Conservation (phyloP, 441 rosid species). For the Pelargonium myrrhifolium region DNA sequence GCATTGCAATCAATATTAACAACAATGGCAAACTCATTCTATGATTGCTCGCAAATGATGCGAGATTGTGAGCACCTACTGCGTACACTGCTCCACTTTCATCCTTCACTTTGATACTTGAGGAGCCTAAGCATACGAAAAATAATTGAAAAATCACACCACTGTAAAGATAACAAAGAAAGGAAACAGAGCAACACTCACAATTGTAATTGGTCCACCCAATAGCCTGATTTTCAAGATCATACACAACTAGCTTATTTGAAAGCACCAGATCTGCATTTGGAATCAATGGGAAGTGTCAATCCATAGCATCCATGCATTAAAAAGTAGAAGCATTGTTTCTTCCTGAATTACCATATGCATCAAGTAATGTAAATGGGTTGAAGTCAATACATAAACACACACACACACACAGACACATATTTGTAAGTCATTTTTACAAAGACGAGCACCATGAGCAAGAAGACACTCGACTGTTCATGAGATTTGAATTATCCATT, state of each 20-base stretch:
- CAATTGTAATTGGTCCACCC: slow-evolving; percentile 94
- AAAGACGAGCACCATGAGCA: too few relatives aligned
- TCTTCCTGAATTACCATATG: too few relatives aligned
- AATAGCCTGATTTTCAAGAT: slow-evolving; percentile 61
- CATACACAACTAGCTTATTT: slow-evolving; percentile 65
- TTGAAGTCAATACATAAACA: too few relatives aligned
- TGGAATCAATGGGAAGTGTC: neutral
- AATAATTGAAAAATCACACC: neutral
- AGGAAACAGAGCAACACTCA: slow-evolving; percentile 33
- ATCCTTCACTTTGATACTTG: slow-evolving; percentile 62
- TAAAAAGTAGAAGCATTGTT: too few relatives aligned
- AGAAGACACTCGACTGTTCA: neutral
- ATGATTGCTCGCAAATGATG: slow-evolving; percentile 30
- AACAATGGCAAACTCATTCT: slow-evolving; percentile 25
- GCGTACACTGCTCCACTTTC: slow-evolving; percentile 44
- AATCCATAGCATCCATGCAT: neutral
- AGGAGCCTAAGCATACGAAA: slow-evolving; percentile 46
- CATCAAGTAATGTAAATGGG: too few relatives aligned
- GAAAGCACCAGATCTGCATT: slow-evolving; percentile 73
- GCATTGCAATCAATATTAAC: slow-evolving; percentile 28
- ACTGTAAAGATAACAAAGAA: neutral
- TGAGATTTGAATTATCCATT: neutral
- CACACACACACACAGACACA: too few relatives aligned
- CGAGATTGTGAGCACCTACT: slow-evolving; percentile 52
- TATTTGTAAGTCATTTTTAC: too few relatives aligned